Percentiles rank a stretch among this genome's conserved stretches.
phyloP scores from a whole-genome alignment of 306 rosid genomes.

The Gastrolobium villosum region DNA sequence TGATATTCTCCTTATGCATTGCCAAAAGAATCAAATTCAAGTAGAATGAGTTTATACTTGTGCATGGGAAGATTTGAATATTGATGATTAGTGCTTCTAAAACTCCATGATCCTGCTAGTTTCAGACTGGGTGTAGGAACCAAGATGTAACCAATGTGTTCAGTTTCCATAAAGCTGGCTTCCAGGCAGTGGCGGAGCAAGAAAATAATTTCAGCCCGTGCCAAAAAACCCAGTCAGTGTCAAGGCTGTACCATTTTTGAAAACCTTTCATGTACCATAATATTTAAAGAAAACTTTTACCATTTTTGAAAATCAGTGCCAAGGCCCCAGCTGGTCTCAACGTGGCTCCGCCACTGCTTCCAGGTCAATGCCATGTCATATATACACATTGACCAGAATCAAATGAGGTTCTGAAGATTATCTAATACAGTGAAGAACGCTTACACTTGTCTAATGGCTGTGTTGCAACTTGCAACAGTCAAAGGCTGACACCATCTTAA shows the following conservation, averaged over 20 bases:
- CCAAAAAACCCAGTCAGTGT: too few species aligned
- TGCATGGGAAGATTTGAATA: slow-evolving; percentile 9
- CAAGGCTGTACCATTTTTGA: too few species aligned
- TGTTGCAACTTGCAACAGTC: neutral
- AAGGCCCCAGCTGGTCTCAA: too few species aligned
- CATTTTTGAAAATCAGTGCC: too few species aligned
- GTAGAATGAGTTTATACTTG: slow-evolving; percentile 28
- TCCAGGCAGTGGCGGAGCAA: neutral
- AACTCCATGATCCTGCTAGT: neutral
- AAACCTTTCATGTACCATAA: too few species aligned
- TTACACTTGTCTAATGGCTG: neutral
- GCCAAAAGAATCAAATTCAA: slow-evolving; percentile 27
- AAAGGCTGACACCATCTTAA: slow-evolving; percentile 7
- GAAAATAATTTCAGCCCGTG: too few species aligned
- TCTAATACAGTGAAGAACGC: neutral
- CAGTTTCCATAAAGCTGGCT: neutral
- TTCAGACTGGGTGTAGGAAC: slow-evolving; percentile 5
- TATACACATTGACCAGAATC: neutral
- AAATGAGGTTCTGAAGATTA: neutral
- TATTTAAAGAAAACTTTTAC: too few species aligned
- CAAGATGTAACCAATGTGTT: neutral
- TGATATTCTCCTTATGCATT: neutral
- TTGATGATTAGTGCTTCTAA: slow-evolving; percentile 10
- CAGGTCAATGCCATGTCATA: neutral
- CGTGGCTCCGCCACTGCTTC: neutral